A percentile compares a stretch with the other conserved stretches of the same genome.
These are phyloP conservation scores for Ocimum tenuiflorum DNA, from an alignment of 257 asterid genomes.

Conservation along the genomic window DNA sequence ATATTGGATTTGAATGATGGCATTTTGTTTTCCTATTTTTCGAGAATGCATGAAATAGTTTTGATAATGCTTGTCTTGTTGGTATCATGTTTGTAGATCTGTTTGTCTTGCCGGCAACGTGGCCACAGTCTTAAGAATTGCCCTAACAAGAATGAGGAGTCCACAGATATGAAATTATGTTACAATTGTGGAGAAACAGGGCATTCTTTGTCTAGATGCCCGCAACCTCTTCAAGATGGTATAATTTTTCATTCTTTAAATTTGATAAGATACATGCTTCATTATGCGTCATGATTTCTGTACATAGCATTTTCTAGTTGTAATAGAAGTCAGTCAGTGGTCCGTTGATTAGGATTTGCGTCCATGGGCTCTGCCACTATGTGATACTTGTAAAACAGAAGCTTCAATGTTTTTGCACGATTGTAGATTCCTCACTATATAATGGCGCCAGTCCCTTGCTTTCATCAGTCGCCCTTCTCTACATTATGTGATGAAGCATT, in stretches of 20 bases:
- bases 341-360: background rate
- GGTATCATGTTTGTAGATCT: conserved; percentile 47
- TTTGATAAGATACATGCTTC: background rate
- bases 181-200: conserved; percentile 84
- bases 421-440: too few relatives aligned
- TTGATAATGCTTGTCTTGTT: conserved; percentile 13
- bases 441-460: background rate
- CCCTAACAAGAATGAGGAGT: conserved; percentile 47
- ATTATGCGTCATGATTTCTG: background rate
- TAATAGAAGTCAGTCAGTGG: background rate
- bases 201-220: conserved; percentile 69
- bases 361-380: background rate
- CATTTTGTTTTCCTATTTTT: background rate
- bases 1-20: background rate
- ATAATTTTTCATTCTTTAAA: background rate
- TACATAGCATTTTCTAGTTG: background rate
- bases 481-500: background rate
- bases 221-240: conserved; percentile 85
- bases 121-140: conserved; percentile 94
- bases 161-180: conserved; percentile 52
- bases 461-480: background rate
- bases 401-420: too few relatives aligned
- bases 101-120: conserved; percentile 69
- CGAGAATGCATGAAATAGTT: background rate
- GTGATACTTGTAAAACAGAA: background rate